Percentiles rank a stretch among this genome's conserved stretches.
These are phyloP conservation scores for Phtheirospermum japonicum DNA, from an alignment of 257 asterid genomes.

Conservation along the genomic window DNA sequence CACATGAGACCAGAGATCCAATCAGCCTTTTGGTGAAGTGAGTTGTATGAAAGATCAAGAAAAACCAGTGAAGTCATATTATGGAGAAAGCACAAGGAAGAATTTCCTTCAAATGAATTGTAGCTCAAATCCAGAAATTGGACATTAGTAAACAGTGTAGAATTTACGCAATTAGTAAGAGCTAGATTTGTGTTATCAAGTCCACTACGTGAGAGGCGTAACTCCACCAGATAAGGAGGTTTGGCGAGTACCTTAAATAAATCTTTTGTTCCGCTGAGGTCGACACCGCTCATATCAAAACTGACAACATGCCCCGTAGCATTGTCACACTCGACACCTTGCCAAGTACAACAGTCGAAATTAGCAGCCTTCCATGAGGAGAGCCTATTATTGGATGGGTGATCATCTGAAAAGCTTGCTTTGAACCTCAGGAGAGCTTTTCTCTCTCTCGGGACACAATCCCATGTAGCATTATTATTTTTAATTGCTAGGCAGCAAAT, in stretches of 20 bases:
- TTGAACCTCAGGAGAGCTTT: slow-evolving; percentile 15
- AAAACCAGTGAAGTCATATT: too few species aligned
- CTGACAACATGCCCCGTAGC: neutral
- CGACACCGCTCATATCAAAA: neutral
- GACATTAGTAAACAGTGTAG: neutral
- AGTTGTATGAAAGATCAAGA: neutral
- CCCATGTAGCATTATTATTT: neutral
- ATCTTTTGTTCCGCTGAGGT: neutral
- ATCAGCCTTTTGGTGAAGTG: too few species aligned
- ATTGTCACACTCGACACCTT: slow-evolving; percentile 1
- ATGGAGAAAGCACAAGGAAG: neutral
- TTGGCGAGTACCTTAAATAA: neutral
- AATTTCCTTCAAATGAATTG: neutral
- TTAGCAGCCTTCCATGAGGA: neutral
- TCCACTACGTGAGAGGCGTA: neutral
- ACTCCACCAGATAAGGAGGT: neutral
- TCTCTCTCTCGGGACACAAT: slow-evolving; percentile 13
- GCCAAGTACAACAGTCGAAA: neutral
- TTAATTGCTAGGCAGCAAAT: neutral
- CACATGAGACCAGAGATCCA: too few species aligned
- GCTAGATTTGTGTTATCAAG: neutral
- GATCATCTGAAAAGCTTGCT: neutral
- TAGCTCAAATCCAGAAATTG: neutral
- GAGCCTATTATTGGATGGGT: neutral
- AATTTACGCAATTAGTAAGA: neutral